These are phyloP conservation scores for Ganoderma multipileum DNA, from an alignment of 1,284 basidiomycete genomes.

Conservation along the genomic window DNA sequence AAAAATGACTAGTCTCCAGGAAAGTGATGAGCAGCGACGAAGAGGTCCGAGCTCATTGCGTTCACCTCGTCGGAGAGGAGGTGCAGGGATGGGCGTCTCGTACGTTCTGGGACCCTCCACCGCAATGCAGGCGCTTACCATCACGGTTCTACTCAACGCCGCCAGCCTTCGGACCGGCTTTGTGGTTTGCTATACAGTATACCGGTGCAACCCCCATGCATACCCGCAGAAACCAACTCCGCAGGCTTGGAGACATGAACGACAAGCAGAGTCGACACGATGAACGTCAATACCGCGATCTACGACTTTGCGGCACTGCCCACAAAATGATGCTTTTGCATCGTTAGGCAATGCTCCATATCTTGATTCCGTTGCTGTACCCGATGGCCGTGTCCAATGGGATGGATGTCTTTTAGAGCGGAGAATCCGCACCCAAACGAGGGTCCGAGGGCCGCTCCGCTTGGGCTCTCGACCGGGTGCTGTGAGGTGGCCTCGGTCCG, in stretches of 20 bases:
- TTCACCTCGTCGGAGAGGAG: background rate
- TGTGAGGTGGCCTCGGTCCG: background rate
- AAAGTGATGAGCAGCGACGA: background rate
- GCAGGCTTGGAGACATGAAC: background rate
- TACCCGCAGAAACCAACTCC: background rate
- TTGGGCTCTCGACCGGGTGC: background rate
- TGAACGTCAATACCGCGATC: background rate
- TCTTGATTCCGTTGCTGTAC: background rate
- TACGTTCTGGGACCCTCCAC: conserved; percentile 14
- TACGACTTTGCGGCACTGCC: background rate
- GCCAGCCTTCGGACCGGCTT: background rate
- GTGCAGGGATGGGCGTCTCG: conserved; percentile 1
- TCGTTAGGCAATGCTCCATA: background rate
- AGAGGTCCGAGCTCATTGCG: background rate
- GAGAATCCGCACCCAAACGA: background rate
- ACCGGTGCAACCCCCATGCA: background rate
- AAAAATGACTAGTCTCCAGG: background rate
- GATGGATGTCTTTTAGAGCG: background rate
- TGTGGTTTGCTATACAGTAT: background rate
- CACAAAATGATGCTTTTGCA: background rate
- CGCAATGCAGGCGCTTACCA: background rate
- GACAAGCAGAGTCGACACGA: background rate
- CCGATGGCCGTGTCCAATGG: background rate
- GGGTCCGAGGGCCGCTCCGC: background rate
- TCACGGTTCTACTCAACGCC: background rate